Base-by-base conservation (phyloP, 345 rosid species). In the Rhizophora mangle region DNA sequence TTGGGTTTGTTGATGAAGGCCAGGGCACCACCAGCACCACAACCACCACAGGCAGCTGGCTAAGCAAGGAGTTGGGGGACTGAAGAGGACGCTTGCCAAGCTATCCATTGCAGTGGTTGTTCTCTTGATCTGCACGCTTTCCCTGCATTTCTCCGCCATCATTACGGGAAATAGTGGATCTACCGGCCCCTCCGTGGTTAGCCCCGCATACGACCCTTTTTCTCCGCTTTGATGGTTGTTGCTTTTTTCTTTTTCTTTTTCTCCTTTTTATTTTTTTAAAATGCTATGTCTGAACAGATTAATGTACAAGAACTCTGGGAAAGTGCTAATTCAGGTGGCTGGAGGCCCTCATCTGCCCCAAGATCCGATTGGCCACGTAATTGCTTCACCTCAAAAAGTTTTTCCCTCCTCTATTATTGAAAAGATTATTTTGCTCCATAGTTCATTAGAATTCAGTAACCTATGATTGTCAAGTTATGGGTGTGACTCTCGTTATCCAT, bases 341-440 rank as follows among this genome's bases (percentile, higher is more conserved):
- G 99, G 98, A 87, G 88, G 79, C 99, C 99, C 27, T 95, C 99
- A 53, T 95, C 99, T 74, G 89, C 98, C 37, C 99, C 99, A 49
- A 83, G 98, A 79, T 87, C 98, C 72, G 82, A 87, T 68, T 95
- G 98, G 99, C 91, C 91, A 20, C 73, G 99, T 96, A 81, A 57
- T 84, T 79, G n/a, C 74, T 73, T 65, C 64, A 60, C 68, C 57
- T 78, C 39, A 20, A 73, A 73, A 71, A 34, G 72, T 11, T 55
- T 55, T 21, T 9, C 10, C 1, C 22, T 55, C 10, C 8, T 39
- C 47, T 8, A 21, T 26, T 2, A 55, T 55, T 55, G 60, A 1
- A 13, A 5, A 5, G 10, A 21, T 55, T 11, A 22, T 55, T 22
- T 55, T 22, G 16, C 29, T 6, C 60, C 1, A 15, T 8, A 3